These are phyloP conservation scores for Canariomyces notabilis DNA, from an alignment of 2,329 filamentous ascomycete genomes.

Conservation along the genomic window DNA sequence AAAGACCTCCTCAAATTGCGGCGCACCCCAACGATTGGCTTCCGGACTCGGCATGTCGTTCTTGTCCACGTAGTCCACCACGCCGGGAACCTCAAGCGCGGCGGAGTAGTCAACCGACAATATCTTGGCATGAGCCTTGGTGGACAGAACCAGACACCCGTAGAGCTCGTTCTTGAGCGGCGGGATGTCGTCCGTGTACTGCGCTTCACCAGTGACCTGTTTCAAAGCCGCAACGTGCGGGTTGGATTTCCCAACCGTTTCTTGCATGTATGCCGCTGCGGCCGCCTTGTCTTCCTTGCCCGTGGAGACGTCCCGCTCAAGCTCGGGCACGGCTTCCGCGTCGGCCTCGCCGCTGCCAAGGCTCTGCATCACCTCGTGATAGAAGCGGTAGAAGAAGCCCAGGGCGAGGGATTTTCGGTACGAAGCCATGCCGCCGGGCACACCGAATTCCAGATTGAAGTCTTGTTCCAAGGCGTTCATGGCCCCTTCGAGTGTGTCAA, in stretches of 20 bases:
- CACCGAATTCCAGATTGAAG: slow-evolving; percentile 82
- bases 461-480: slow-evolving; percentile 88
- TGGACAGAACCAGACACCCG: slow-evolving; percentile 81
- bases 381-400: slow-evolving; percentile 96
- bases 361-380: slow-evolving; percentile 74
- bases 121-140: slow-evolving; percentile 82
- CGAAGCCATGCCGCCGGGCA: slow-evolving; percentile 95
- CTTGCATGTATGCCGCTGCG: slow-evolving; percentile 72
- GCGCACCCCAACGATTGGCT: slow-evolving; percentile 88
- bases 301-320: slow-evolving; percentile 76
- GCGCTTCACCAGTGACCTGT: slow-evolving; percentile 88
- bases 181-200: slow-evolving; percentile 95
- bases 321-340: slow-evolving; percentile 71
- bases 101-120: slow-evolving; percentile 67
- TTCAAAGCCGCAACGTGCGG: slow-evolving; percentile 88
- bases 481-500: slow-evolving; percentile 77
- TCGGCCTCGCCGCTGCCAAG: slow-evolving; percentile 53
- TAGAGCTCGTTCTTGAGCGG: slow-evolving; percentile 81
- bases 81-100: slow-evolving; percentile 79
- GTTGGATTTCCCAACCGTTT: slow-evolving; percentile 77
- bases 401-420: slow-evolving; percentile 88
- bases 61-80: slow-evolving; percentile 78
- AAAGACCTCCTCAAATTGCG: slow-evolving; percentile 76
- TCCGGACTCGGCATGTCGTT: slow-evolving; percentile 71
- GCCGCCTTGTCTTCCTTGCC: slow-evolving; percentile 74